phyloP scores from a whole-genome alignment of 352 stramenopile genomes.

The Phytophthora idaei region DNA sequence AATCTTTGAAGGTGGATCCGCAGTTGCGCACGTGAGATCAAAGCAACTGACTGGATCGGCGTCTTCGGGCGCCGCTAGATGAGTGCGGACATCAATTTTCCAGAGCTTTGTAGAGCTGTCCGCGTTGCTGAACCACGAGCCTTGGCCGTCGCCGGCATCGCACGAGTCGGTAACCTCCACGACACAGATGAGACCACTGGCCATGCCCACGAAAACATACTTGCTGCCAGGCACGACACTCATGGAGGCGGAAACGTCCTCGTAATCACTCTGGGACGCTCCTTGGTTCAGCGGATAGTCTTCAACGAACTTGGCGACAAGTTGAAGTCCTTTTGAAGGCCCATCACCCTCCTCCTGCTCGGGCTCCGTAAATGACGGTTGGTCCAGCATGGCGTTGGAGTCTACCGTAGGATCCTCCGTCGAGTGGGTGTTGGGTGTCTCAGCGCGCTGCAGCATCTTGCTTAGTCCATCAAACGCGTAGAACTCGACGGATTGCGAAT shows the following conservation, averaged over 20 bases:
- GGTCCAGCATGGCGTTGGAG: slow-evolving; percentile 27
- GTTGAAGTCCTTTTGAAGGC: slow-evolving; percentile 23
- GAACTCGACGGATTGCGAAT: slow-evolving; percentile 66
- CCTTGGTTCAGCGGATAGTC: slow-evolving; percentile 71
- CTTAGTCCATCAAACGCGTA: slow-evolving; percentile 68
- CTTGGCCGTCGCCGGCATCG: slow-evolving; percentile 1
- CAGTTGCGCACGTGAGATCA: slow-evolving; percentile 53
- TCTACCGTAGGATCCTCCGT: slow-evolving; percentile 4
- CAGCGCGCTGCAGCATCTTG: slow-evolving; percentile 24
- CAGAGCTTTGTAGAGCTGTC: slow-evolving; percentile 51
- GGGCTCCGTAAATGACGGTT: slow-evolving; percentile 22
- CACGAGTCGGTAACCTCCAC: slow-evolving; percentile 46
- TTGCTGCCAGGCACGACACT: slow-evolving; percentile 54
- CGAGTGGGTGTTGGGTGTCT: slow-evolving; percentile 9
- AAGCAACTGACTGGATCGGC: slow-evolving; percentile 51
- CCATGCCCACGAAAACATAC: slow-evolving; percentile 78
- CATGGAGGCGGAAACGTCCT: slow-evolving; percentile 57
- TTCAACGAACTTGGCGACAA: slow-evolving; percentile 46
- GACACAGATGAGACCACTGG: slow-evolving; percentile 73
- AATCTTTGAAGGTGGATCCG: slow-evolving; percentile 33
- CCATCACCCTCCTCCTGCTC: slow-evolving; percentile 18
- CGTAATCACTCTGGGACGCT: slow-evolving; percentile 41
- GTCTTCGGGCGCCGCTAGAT: slow-evolving; percentile 40
- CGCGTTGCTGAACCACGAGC: slow-evolving; percentile 42
- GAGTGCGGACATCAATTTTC: slow-evolving; percentile 80